Conservation (phyloP, 345 rosid species). For the Salix exigua region DNA sequence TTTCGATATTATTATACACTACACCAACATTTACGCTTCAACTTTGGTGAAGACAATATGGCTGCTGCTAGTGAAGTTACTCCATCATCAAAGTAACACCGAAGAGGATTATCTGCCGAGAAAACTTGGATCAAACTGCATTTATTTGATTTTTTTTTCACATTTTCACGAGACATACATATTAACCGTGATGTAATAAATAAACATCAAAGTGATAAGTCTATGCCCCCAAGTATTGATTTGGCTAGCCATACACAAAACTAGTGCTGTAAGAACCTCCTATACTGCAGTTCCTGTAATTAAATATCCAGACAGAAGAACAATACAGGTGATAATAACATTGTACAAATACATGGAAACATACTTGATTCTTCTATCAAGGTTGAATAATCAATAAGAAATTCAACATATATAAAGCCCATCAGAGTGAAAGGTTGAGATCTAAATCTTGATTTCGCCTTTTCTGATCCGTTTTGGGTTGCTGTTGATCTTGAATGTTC, state of each 20-base stretch:
- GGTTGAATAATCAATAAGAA: background rate
- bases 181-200: background rate
- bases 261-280: background rate
- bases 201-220: slow-evolving; percentile 17
- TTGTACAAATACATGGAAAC: background rate
- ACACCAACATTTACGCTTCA: too few relatives aligned
- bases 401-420: background rate
- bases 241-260: background rate
- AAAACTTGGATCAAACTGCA: too few relatives aligned
- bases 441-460: slow-evolving; percentile 10
- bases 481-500: background rate
- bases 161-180: too few relatives aligned
- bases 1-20: too few relatives aligned
- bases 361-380: background rate
- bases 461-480: slow-evolving; percentile 1
- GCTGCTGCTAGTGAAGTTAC: too few relatives aligned
- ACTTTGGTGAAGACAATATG: too few relatives aligned
- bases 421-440: slow-evolving; percentile 29
- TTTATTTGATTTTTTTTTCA: too few relatives aligned
- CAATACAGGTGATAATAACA: background rate
- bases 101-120: too few relatives aligned
- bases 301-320: background rate
- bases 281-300: background rate
- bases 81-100: too few relatives aligned
- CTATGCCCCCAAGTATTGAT: background rate